phyloP scores from a whole-genome alignment of 148 eudicot species.

The Silene latifolia region DNA sequence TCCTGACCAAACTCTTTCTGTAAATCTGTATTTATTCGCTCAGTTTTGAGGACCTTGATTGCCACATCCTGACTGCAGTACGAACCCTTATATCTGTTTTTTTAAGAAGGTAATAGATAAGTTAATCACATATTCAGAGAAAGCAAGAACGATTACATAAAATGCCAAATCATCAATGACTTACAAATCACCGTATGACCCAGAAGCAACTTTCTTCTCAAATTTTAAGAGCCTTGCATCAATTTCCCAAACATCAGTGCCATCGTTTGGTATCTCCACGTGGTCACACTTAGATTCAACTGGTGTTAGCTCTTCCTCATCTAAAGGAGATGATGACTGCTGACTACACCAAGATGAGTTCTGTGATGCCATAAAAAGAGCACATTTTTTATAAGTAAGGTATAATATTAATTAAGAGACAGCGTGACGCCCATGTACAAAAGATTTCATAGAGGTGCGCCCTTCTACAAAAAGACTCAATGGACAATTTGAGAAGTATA shows the following conservation, averaged over 20 bases:
- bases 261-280: slow-evolving; percentile 82
- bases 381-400: not conserved
- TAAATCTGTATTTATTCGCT: slow-evolving; percentile 71
- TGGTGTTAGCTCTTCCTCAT: slow-evolving; percentile 41
- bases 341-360: slow-evolving; percentile 64
- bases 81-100: slow-evolving; percentile 82
- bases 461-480: too few species aligned
- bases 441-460: too few species aligned
- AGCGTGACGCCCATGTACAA: too few species aligned
- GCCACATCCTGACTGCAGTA: slow-evolving; percentile 98
- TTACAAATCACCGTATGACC: slow-evolving; percentile 98
- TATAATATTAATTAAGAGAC: not conserved
- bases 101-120: slow-evolving; percentile 5
- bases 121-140: not conserved
- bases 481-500: too few species aligned
- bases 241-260: slow-evolving; percentile 98
- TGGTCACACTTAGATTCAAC: slow-evolving; percentile 47
- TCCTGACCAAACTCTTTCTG: slow-evolving; percentile 98
- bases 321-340: slow-evolving; percentile 46
- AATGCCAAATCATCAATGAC: slow-evolving; percentile 24
- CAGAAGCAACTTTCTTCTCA: slow-evolving; percentile 88
- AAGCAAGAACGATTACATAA: not conserved
- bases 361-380: slow-evolving; percentile 40
- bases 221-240: slow-evolving; percentile 71
- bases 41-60: slow-evolving; percentile 85